phyloP scores from a whole-genome alignment of 1,284 basidiomycete species.

The Cryptococcus hybrid region DNA sequence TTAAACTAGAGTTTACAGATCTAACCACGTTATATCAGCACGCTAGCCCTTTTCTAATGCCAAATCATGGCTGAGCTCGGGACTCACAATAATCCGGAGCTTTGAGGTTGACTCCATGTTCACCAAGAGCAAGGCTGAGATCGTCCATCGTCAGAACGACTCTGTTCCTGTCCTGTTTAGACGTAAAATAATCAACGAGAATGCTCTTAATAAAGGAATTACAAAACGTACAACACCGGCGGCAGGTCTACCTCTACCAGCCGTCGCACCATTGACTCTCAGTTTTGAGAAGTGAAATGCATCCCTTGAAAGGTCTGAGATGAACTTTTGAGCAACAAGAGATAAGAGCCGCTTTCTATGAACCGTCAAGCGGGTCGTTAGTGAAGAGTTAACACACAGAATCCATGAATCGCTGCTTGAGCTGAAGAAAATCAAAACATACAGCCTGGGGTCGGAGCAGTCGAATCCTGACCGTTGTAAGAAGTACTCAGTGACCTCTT shows the following conservation, averaged over 20 bases:
- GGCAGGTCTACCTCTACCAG: slow-evolving; percentile 46
- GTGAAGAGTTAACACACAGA: neutral
- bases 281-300: slow-evolving; percentile 98
- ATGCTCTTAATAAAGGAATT: neutral
- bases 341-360: slow-evolving; percentile 86
- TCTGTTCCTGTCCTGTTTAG: slow-evolving; percentile 71
- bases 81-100: slow-evolving; percentile 70
- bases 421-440: slow-evolving; percentile 2
- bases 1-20: too few species aligned
- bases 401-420: neutral
- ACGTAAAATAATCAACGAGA: neutral
- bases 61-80: neutral
- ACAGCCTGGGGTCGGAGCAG: slow-evolving; percentile 89
- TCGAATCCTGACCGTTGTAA: slow-evolving; percentile 96
- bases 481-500: slow-evolving; percentile 98
- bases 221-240: slow-evolving; percentile 24
- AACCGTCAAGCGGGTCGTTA: neutral
- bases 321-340: slow-evolving; percentile 96
- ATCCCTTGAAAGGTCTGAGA: slow-evolving; percentile 94
- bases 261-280: slow-evolving; percentile 58
- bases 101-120: slow-evolving; percentile 93
- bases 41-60: too few species aligned
- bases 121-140: slow-evolving; percentile 81
- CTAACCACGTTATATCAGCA: too few species aligned
- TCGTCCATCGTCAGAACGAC: slow-evolving; percentile 99